Evolutionary conservation across 1,139 yeast species (phyloP).

Genomic region (Debaryomyces sp.): DNA sequence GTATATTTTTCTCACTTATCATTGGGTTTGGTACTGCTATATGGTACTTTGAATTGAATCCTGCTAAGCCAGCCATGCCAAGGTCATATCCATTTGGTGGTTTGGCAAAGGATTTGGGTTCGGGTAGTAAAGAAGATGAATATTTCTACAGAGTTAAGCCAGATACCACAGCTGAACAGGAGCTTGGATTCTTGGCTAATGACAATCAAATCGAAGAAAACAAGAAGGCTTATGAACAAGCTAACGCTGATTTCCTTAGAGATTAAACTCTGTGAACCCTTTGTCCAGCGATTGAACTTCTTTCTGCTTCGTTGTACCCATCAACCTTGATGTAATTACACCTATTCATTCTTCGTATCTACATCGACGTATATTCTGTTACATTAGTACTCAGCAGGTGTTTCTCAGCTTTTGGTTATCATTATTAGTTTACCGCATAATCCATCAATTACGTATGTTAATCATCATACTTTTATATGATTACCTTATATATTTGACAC

Average conservation of each 20-base stretch:
- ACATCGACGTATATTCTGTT: slow-evolving; percentile 1
- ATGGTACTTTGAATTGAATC: slow-evolving; percentile 61
- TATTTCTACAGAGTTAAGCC: slow-evolving; percentile 47
- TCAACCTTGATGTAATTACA: background rate
- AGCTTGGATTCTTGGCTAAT: slow-evolving; percentile 40
- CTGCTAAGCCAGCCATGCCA: slow-evolving; percentile 77
- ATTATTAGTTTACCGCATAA: slow-evolving; percentile 2
- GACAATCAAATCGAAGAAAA: slow-evolving; percentile 33
- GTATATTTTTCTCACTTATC: slow-evolving; percentile 57
- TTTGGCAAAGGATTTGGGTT: slow-evolving; percentile 72
- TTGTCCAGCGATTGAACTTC: background rate
- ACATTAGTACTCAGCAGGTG: background rate
- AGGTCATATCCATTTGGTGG: slow-evolving; percentile 79
- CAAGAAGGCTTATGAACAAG: slow-evolving; percentile 35
- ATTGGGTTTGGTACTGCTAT: slow-evolving; percentile 57
- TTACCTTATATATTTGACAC: background rate
- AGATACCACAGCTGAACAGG: slow-evolving; percentile 42
- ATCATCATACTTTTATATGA: background rate
- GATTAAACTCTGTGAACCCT: slow-evolving; percentile 18
- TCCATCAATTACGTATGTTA: background rate
- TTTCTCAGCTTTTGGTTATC: background rate
- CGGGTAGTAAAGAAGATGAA: slow-evolving; percentile 53
- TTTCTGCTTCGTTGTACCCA: background rate
- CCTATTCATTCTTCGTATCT: background rate
- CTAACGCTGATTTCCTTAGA: slow-evolving; percentile 41